phyloP scores from a whole-genome alignment of 116 monocot genomes.

The Iris pallida region DNA sequence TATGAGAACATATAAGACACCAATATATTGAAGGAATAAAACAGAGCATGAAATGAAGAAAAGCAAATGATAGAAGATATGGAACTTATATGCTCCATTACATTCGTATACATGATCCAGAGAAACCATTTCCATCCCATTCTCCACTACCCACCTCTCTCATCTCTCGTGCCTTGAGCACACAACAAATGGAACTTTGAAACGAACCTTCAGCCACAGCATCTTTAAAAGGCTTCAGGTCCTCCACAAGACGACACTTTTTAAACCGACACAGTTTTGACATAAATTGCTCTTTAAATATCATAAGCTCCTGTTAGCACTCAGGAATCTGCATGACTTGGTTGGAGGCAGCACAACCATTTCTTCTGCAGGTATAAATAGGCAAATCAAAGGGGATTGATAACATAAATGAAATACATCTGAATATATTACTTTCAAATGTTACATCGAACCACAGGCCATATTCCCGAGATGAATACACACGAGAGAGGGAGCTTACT shows the following conservation, averaged over 20 bases:
- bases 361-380: conserved; percentile 45
- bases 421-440: neutral
- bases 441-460: neutral
- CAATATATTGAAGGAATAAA: no score
- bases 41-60: no score
- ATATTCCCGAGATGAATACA: neutral
- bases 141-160: no score
- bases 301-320: neutral
- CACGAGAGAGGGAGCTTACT: conserved; percentile 19
- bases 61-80: no score
- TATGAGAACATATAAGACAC: no score
- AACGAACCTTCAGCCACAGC: neutral
- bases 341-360: conserved; percentile 70
- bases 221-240: neutral
- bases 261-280: neutral
- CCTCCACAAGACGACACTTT: neutral
- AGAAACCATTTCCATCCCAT: neutral
- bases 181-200: neutral
- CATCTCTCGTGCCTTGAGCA: neutral
- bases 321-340: conserved; percentile 26
- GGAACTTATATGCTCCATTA: no score
- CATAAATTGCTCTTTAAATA: conserved; percentile 1
- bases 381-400: neutral
- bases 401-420: neutral
- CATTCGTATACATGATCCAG: neutral